Evolutionary conservation across 345 rosid species (phyloP), one percentile per base, ranked within the genome.

Genomic region (Lepidium didymum): DNA sequence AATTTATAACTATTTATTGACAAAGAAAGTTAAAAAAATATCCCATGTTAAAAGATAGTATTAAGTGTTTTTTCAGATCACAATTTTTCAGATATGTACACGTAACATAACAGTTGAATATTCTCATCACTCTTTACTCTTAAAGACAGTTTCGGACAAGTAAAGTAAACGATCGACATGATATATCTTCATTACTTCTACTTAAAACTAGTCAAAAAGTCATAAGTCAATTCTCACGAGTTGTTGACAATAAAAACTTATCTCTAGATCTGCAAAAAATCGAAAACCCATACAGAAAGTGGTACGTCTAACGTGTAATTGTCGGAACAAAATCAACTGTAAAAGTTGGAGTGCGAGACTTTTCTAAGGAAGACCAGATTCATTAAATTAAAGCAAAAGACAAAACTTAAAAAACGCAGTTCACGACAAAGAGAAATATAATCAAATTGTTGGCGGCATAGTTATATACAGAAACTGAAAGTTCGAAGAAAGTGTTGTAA

Each of bases 271-370:
- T 47, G 47, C 41, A 47, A 27, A 16, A 23, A 29, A n/a, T n/a
- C 14, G 7, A 7, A 37, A 36, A 16, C 5, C 31, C 3, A 66
- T 6, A 5, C 13, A 34, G 25, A 16, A 31, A 44, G 16, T 23
- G 35, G 62, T 21, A 62, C 46, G 31, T 52, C 38, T 12, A 36
- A 27, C 37, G 14, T 72, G 25, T 25, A 3, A 3, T 44, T 36
- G 49, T 54, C 56, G 42, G 41, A 25, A 63, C 37, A 70, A 53
- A 62, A 43, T 62, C 69, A 62, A 63, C 65, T 6, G 76, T 72
- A 72, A 56, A 72, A 29, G 51, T 11, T 64, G 76, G 76, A 72
- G 65, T 37, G 70, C 76, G 52, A 64, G 71, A 72, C 71, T 56
- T 46, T 64, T 72, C 70, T 36, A 56, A 10, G n/a, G 21, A 50